Evolutionary conservation across 306 rosid genomes (phyloP).

Genomic region (Astragalus glycyphyllos): DNA sequence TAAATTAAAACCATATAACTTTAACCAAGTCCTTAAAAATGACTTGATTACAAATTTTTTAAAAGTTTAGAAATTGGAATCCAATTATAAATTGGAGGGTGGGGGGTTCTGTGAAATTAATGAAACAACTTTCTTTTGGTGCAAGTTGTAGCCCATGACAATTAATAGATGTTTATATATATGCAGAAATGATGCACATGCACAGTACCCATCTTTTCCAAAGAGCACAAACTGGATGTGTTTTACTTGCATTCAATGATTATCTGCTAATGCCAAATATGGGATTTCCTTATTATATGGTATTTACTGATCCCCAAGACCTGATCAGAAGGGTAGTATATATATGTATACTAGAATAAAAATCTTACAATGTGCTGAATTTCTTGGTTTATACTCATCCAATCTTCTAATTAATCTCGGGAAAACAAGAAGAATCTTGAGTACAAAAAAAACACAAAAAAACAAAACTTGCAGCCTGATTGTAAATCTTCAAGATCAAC

Average conservation of each 20-base stretch:
- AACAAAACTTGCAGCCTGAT: slow-evolving; percentile 39
- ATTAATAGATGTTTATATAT: no score
- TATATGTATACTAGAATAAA: slow-evolving; percentile 10
- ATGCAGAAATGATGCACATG: no score
- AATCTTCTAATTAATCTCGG: slow-evolving; percentile 41
- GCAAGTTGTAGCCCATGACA: no score
- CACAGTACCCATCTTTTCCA: no score
- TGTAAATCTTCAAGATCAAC: slow-evolving; percentile 42
- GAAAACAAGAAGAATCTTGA: slow-evolving; percentile 54
- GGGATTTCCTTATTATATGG: neutral
- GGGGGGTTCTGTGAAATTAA: no score
- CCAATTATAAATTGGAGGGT: no score
- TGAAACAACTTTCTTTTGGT: no score
- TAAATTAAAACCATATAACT: no score
- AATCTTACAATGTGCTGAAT: slow-evolving; percentile 40
- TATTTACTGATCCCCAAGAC: slow-evolving; percentile 20
- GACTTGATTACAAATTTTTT: no score
- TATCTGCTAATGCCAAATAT: slow-evolving; percentile 9
- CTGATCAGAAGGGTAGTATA: slow-evolving; percentile 29
- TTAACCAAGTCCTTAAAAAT: no score
- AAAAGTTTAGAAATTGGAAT: no score
- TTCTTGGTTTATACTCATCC: slow-evolving; percentile 47
- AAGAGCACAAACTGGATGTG: no score
- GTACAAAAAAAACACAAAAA: slow-evolving; percentile 18
- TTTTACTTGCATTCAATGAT: neutral